These are phyloP conservation scores for Globisporangium mamillatum DNA, from an alignment of 352 stramenopile genomes.

Conservation along the genomic window DNA sequence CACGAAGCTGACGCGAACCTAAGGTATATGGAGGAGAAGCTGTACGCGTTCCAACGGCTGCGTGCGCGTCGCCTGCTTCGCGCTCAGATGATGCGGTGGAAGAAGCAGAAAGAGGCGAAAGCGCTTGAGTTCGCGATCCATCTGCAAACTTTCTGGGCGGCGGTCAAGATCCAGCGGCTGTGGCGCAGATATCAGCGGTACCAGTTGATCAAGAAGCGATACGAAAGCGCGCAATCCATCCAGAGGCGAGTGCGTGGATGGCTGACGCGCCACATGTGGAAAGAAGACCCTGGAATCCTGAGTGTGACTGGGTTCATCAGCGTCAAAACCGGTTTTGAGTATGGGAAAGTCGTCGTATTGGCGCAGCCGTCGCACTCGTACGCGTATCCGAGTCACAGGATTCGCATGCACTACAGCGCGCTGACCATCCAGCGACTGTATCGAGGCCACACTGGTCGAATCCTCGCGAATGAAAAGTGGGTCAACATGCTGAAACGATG, in stretches of 20 bases:
- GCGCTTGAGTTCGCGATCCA: slow-evolving; percentile 27
- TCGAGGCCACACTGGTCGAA: slow-evolving; percentile 46
- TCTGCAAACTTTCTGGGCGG: slow-evolving; percentile 44
- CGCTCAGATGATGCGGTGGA: slow-evolving; percentile 40
- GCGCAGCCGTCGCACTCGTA: slow-evolving; percentile 47
- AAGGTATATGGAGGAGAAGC: slow-evolving; percentile 39
- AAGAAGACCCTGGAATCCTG: slow-evolving; percentile 48
- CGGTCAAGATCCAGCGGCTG: slow-evolving; percentile 59
- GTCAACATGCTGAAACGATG: slow-evolving; percentile 64
- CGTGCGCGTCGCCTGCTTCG: slow-evolving; percentile 51
- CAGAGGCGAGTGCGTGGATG: slow-evolving; percentile 60
- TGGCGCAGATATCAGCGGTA: slow-evolving; percentile 54
- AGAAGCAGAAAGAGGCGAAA: slow-evolving; percentile 27
- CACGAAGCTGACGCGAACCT: slow-evolving; percentile 41
- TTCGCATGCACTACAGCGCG: slow-evolving; percentile 36
- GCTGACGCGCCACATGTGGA: slow-evolving; percentile 67
- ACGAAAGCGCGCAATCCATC: slow-evolving; percentile 42
- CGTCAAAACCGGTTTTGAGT: slow-evolving; percentile 37
- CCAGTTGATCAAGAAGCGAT: slow-evolving; percentile 42
- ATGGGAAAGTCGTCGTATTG: slow-evolving; percentile 43
- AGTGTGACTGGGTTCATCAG: slow-evolving; percentile 42
- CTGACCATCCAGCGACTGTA: slow-evolving; percentile 52
- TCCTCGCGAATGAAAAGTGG: slow-evolving; percentile 62
- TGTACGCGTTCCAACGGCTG: slow-evolving; percentile 45
- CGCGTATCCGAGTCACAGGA: slow-evolving; percentile 37